Conservation (phyloP, 306 rosid genomes). For the Begonia fuchsioides region DNA sequence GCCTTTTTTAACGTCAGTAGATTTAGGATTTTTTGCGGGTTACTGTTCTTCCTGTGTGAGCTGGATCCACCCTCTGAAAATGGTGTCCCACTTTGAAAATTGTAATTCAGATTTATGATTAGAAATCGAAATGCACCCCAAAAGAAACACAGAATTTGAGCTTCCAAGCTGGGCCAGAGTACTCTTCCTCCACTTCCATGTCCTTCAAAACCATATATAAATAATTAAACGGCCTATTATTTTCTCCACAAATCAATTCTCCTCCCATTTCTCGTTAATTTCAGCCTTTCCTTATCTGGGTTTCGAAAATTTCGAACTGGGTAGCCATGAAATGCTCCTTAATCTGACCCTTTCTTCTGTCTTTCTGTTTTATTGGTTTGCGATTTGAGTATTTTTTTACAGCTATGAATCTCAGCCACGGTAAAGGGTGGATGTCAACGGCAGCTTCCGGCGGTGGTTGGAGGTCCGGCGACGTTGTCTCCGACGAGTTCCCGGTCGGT, state of each 20-base stretch:
- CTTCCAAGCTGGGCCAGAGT: neutral
- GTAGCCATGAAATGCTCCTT: conserved; percentile 2
- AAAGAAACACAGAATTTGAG: neutral
- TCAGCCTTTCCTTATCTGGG: conserved; percentile 17
- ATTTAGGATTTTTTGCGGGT: neutral
- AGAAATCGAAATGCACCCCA: neutral
- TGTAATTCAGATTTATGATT: conserved; percentile 7
- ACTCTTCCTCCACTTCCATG: neutral
- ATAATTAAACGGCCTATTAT: neutral
- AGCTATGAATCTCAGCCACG: conserved; percentile 42
- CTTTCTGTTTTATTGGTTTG: conserved; percentile 12
- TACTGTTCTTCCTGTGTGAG: conserved; percentile 36
- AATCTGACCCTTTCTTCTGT: neutral
- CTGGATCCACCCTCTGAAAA: conserved; percentile 83
- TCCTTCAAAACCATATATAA: neutral
- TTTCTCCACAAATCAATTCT: neutral
- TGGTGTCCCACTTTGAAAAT: conserved; percentile 32
- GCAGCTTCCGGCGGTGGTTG: conserved; percentile 28
- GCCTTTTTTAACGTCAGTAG: too few relatives aligned
- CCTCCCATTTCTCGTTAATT: conserved; percentile 8
- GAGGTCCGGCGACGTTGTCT: conserved; percentile 46
- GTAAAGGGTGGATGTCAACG: conserved; percentile 60
- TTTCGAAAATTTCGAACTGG: conserved; percentile 25
- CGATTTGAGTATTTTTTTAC: conserved; percentile 21
- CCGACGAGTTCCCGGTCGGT: conserved; percentile 86